These are phyloP conservation scores for Claviceps digitariae DNA, from an alignment of 2,329 filamentous ascomycete species.

Conservation along the genomic window DNA sequence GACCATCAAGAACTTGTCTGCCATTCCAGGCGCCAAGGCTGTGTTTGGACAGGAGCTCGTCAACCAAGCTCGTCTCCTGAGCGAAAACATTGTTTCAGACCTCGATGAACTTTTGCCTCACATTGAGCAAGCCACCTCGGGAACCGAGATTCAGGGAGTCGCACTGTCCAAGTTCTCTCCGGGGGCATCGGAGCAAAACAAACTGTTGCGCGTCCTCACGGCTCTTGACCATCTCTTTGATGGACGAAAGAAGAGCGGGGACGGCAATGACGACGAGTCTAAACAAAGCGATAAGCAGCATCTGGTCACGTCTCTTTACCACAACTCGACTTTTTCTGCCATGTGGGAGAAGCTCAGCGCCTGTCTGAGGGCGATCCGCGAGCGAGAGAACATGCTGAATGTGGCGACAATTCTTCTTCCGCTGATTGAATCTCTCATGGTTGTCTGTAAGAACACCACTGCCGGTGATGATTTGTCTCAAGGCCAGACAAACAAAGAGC, in stretches of 20 bases:
- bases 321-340: conserved; percentile 76
- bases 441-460: conserved; percentile 96
- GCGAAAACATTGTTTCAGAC: conserved; percentile 71
- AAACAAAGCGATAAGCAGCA: conserved; percentile 60
- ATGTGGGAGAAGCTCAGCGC: conserved; percentile 89
- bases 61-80: conserved; percentile 70
- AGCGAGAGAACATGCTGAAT: conserved; percentile 91
- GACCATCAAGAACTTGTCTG: conserved; percentile 95
- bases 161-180: conserved; percentile 93
- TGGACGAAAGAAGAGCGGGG: conserved; percentile 51
- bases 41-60: conserved; percentile 91
- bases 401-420: conserved; percentile 92
- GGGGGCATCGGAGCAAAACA: conserved; percentile 90
- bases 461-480: conserved; percentile 51
- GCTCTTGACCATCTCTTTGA: conserved; percentile 95
- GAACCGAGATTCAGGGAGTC: conserved; percentile 90
- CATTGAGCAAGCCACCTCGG: conserved; percentile 73
- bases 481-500: conserved; percentile 44
- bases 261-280: conserved; percentile 34
- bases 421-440: conserved; percentile 93
- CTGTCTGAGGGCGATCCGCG: conserved; percentile 74
- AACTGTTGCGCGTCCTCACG: conserved; percentile 80
- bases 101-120: conserved; percentile 74
- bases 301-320: conserved; percentile 75
- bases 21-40: conserved; percentile 78